phyloP scores from a whole-genome alignment of 2,329 filamentous ascomycete genomes.

The Hypoxylon sp. region DNA sequence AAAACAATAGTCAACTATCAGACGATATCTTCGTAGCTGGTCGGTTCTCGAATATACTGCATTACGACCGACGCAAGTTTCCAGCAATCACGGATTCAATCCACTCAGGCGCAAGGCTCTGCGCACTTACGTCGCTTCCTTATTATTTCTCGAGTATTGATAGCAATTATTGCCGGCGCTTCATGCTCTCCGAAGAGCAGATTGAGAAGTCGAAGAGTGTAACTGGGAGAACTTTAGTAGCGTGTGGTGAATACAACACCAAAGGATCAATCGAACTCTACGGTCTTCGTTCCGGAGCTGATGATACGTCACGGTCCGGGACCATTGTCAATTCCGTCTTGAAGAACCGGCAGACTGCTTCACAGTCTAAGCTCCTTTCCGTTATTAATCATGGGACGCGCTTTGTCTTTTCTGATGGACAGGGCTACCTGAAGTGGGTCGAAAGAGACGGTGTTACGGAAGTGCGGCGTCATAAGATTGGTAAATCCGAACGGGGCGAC shows the following conservation, averaged over 20 bases:
- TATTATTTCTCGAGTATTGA: constrained; percentile 71
- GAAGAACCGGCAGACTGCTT: constrained; percentile 85
- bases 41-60: constrained; percentile 85
- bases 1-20: constrained; percentile 63
- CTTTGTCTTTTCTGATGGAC: constrained; percentile 83
- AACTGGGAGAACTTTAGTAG: constrained; percentile 72
- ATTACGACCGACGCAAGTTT: constrained; percentile 89
- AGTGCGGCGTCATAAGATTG: constrained; percentile 62
- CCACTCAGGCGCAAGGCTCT: constrained; percentile 83
- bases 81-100: constrained; percentile 79
- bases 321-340: constrained; percentile 60
- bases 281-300: constrained; percentile 58
- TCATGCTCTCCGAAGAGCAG: constrained; percentile 63
- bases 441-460: constrained; percentile 81
- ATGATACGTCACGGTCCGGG: constrained; percentile 35
- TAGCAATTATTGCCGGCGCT: constrained; percentile 64
- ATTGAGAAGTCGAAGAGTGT: constrained; percentile 62
- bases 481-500: constrained; percentile 59
- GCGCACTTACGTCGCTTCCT: constrained; percentile 74
- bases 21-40: constrained; percentile 89
- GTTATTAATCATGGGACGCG: constrained; percentile 83
- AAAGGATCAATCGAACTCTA: constrained; percentile 93
- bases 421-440: constrained; percentile 88
- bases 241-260: constrained; percentile 89
- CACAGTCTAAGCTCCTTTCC: constrained; percentile 80